Base-by-base conservation (phyloP, 2,329 filamentous ascomycete species). In the Alternaria sp. region DNA sequence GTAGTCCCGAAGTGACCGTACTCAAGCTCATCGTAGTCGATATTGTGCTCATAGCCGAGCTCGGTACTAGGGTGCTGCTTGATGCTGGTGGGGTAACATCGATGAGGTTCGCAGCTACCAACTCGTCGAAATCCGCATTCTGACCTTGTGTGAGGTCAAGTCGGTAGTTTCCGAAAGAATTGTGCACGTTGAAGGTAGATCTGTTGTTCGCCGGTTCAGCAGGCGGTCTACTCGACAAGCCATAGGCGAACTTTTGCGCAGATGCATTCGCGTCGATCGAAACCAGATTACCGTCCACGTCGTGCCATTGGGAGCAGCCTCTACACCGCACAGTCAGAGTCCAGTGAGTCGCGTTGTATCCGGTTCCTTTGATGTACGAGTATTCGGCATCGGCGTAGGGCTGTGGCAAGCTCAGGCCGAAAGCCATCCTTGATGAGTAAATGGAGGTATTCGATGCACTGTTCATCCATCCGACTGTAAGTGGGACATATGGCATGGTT, bases 401-500 rank as follows among this genome's bases (percentile, higher is more conserved):
- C 30, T 73, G 70, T 28, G 73, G 74, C 54, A 76, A 63, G 52
- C 73, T 75, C 46, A 76, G 55, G 3, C 74, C 74, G n/a, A 78
- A 82, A 6, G 83, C 82, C 68, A 82, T 82, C 26, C 83, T 78
- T 1, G 82, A 80, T 0, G 82, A 83, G 12, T 81, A 73, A 2
- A 83, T 79, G 11, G 71, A 59, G 5, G 79, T 80, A 15, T 71
- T 79, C 9, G 69, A 64, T 13, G 72, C 78, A 23, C 80, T 82
- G 67, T 82, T 83, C 40, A 76, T 69, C 83, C 83, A 85, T 5
- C 77, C 80, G 26, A 85, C 70, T 5, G 82, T 79, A 2, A 85
- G 73, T 2, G 84, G 83, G 62, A 82, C 82, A 71, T 83, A 83
- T 1, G 81, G 79, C 84, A 85, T 85, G 32, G 79, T 79, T 5